These are phyloP conservation scores for Volvox africanus DNA, from an alignment of 139 green algal genomes.

Conservation along the genomic window DNA sequence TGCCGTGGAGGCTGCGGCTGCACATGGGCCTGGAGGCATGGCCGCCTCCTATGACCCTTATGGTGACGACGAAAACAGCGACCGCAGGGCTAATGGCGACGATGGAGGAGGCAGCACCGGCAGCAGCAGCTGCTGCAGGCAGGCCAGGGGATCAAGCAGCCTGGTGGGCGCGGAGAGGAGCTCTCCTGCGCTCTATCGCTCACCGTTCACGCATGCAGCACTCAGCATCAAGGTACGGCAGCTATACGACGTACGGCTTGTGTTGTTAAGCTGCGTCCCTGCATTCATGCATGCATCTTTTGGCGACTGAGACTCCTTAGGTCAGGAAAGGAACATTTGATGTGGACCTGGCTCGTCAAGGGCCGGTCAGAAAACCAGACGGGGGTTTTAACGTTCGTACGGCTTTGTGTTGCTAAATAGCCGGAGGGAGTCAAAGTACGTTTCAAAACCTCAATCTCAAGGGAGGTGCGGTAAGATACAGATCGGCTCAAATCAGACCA, in stretches of 20 bases:
- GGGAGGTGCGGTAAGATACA: no score
- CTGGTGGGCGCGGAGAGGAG: not conserved
- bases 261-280: not conserved
- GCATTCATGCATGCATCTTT: not conserved
- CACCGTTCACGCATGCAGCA: not conserved
- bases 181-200: slow-evolving; percentile 1
- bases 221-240: slow-evolving; percentile 12
- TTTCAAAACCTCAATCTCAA: no score
- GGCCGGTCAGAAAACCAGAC: no score
- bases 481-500: no score
- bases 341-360: no score
- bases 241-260: not conserved
- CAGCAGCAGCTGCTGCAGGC: not conserved
- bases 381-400: no score
- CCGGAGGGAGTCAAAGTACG: no score
- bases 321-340: no score
- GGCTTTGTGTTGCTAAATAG: no score
- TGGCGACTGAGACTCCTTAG: no score
- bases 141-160: no score
- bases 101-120: not conserved
- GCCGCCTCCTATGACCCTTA: not conserved
- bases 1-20: not conserved
- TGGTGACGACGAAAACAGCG: not conserved
- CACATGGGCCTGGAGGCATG: no score
- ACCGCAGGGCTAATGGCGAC: not conserved